Evolutionary conservation across 306 rosid species (phyloP).

Genomic region (Malus orientalis): DNA sequence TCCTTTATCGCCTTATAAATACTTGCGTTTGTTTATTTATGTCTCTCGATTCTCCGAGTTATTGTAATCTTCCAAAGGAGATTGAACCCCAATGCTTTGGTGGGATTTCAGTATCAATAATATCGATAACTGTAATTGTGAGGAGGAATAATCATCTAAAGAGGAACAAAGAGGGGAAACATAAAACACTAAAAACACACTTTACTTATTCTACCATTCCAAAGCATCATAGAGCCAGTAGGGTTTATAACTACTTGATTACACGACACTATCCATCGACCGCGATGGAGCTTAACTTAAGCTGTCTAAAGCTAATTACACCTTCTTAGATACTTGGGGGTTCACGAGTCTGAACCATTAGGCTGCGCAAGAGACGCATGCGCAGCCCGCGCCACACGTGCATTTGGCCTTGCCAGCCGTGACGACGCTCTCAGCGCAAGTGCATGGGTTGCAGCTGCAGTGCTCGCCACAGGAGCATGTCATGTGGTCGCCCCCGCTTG

Average conservation of each 20-base stretch:
- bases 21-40: too few relatives aligned
- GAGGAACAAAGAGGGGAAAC: background rate
- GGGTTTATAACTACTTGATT: background rate
- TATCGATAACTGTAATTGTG: background rate
- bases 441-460: constrained; percentile 76
- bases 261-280: background rate
- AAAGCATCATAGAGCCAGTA: too few relatives aligned
- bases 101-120: background rate
- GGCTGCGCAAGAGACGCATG: constrained; percentile 39
- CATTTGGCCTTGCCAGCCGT: constrained; percentile 34
- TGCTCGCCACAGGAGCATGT: constrained; percentile 78
- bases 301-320: background rate
- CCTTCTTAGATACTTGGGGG: background rate
- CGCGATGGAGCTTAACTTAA: background rate
- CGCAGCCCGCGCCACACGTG: constrained; percentile 40
- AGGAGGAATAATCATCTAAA: background rate
- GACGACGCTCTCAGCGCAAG: constrained; percentile 30
- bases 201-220: too few relatives aligned
- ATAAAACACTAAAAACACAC: too few relatives aligned
- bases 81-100: background rate
- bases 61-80: background rate
- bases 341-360: background rate
- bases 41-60: too few relatives aligned
- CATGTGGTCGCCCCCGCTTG: constrained; percentile 12
- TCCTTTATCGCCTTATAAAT: too few relatives aligned